Base-by-base conservation (phyloP, 2,329 filamentous ascomycete genomes). In the Parastagonospora nodorum region DNA sequence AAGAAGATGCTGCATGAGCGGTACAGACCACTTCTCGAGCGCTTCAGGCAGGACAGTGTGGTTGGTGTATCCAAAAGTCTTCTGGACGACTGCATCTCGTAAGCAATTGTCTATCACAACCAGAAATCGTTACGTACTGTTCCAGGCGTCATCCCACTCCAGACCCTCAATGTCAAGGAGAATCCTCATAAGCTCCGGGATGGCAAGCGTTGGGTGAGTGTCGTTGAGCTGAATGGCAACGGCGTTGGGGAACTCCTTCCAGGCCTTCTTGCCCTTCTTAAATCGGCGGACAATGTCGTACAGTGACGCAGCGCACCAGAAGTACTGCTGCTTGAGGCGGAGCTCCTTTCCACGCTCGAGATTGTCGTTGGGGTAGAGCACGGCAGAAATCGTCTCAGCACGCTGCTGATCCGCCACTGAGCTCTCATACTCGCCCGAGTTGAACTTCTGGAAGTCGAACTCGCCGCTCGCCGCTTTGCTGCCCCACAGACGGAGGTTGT, bases 401-500 rank as follows among this genome's bases (percentile, higher is more conserved):
- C 90, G 88, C 80, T 99, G 94, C 77, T 97, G 92, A 63, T 99
- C 94, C n/a, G 89, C 90, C 33, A 99, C 94, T 10, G 94, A 95
- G 78, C 90, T 94, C 78, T 99, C 94, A 72, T 99, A 99, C 66
- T 99, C 92, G 57, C 94, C 94, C 52, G 83, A 94, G 78, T 99
- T 99, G 86, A 99, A 99, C 74, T 97, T 97, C 70, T 97, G 93
- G 78, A 99, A 99, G 78, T 99, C 93, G 60, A 99, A 99, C 75
- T 99, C 94, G 60, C 94, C 94, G 64, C 90, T 93, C 39, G 92
- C 92, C 37, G 94, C 93, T 77, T 97, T 97, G 81, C 92, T 97
- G 38, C 92, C 96, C 94, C 94, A 99, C 33, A 99, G 82, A 53
- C 94, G 88, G 57, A 99, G 82, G 77, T 99, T 99, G 81, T 99